Conservation (phyloP, 495 filamentous ascomycete species). For the Penicillium paxilli region DNA sequence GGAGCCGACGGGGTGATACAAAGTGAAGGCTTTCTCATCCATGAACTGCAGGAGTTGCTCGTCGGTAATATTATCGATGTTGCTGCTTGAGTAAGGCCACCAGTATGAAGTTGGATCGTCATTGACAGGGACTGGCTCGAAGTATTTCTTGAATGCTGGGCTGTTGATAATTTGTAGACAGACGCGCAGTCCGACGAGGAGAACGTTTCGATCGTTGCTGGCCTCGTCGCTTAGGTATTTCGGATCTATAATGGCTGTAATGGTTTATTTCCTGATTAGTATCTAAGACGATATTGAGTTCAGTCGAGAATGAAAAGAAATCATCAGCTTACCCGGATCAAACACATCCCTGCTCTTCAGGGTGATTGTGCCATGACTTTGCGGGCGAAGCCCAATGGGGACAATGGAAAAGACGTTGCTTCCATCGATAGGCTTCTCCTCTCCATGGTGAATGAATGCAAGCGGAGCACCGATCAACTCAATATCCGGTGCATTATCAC, state of each 20-base stretch:
- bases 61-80: constrained; percentile 22
- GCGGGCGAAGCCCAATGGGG: constrained; percentile 18
- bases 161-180: constrained; percentile 17
- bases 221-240: constrained; percentile 20
- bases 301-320: background rate
- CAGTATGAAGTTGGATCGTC: constrained; percentile 21
- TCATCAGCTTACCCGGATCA: constrained; percentile 14
- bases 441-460: constrained; percentile 24
- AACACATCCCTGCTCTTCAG: constrained; percentile 18
- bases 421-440: constrained; percentile 13
- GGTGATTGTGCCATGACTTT: constrained; percentile 19
- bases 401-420: constrained; percentile 17
- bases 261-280: background rate
- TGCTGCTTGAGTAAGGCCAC: constrained; percentile 27
- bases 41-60: constrained; percentile 22
- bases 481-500: constrained; percentile 13
- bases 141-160: constrained; percentile 16
- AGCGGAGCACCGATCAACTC: constrained; percentile 25
- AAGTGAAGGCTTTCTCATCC: constrained; percentile 26
- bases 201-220: constrained; percentile 20
- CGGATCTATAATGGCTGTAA: constrained; percentile 24
- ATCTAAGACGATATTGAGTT: background rate
- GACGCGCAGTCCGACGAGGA: constrained; percentile 18
- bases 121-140: constrained; percentile 15
- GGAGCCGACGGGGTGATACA: constrained; percentile 26